Base-by-base conservation (phyloP, 2,329 filamentous ascomycete species). In the Fusarium falciforme region DNA sequence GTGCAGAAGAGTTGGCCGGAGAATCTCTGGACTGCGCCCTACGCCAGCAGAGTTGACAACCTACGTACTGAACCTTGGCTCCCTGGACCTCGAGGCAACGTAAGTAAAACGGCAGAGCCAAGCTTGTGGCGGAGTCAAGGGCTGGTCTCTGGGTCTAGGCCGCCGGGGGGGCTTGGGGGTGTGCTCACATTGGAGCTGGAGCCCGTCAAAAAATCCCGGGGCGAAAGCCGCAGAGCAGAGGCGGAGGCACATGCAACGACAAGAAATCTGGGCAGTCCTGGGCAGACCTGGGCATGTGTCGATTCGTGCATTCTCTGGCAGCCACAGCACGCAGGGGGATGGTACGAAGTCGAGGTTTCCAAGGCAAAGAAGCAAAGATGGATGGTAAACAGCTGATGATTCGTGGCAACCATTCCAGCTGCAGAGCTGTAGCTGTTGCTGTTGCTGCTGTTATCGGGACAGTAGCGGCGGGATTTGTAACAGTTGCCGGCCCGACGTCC, bases 31-130 rank as follows among this genome's bases (percentile, higher is more conserved):
- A 38, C 57, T 60, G 36, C 57, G 57, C 36, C 57, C 57, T 52
- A n/a, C 59, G 44, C 31, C 59, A 58, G 54, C 35, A 22, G 16
- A n/a, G 20, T 35, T 36, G n/a, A 36, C 52, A 36, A 36, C 52
- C 22, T 27, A 40, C 20, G 59, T 64, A 29, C 35, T 31, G 38
- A 55, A 42, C 54, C 47, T 20, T 49, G 25, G 16, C 49, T 14
- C 42, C 22, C 54, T 42, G 42, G 54, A 22, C 68, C 47, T 59
- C 63, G 59, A 65, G 44, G 65, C 66, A 70, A 66, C 64, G 68
- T 68, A 69, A 76, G 52, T 64, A 62, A 73, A 76, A 74, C 44
- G 54, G 58, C 66, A 40, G 20, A 47, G 61, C 68, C 60, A 64
- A 66, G 64, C 20, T 31, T 29, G 70, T 65, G 70, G 67, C 67